Percentiles rank a stretch among this genome's conserved stretches.
Conservation (phyloP, 1,284 basidiomycete species). For the Wallemia ichthyophaga region DNA sequence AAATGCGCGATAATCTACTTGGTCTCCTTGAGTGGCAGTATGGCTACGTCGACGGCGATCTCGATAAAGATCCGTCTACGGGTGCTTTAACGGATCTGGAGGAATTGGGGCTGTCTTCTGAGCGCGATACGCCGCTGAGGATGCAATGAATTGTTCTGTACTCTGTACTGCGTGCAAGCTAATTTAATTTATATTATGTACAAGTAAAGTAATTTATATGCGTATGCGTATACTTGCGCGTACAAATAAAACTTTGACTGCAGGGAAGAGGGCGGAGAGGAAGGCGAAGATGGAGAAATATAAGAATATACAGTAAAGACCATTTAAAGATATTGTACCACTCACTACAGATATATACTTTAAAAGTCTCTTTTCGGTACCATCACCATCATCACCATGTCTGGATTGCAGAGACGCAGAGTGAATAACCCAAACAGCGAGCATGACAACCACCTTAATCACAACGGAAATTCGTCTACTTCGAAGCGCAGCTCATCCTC, state of each 20-base stretch:
- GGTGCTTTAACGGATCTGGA: slow-evolving; percentile 8
- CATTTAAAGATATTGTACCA: too few relatives aligned
- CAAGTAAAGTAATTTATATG: too few relatives aligned
- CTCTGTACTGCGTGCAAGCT: too few relatives aligned
- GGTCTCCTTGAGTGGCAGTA: slow-evolving; percentile 35
- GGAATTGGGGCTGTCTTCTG: slow-evolving; percentile 1
- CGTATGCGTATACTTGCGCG: too few relatives aligned
- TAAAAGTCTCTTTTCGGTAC: not conserved
- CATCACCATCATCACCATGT: not conserved
- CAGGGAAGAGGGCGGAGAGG: too few relatives aligned
- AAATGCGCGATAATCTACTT: slow-evolving; percentile 40
- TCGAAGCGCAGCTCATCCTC: not conserved
- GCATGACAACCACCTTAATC: not conserved
- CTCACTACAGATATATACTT: not conserved
- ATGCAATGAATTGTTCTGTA: too few relatives aligned
- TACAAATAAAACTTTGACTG: too few relatives aligned
- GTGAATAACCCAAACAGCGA: not conserved
- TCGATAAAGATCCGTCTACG: slow-evolving; percentile 19
- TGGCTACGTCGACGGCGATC: slow-evolving; percentile 49
- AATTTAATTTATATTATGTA: too few relatives aligned
- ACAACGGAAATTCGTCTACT: not conserved
- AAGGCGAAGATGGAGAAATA: too few relatives aligned
- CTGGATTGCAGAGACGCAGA: not conserved
- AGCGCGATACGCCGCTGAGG: not conserved
- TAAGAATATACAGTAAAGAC: too few relatives aligned